Conservation (phyloP, 1,284 basidiomycete genomes). For the Sporisorium graminicola region DNA sequence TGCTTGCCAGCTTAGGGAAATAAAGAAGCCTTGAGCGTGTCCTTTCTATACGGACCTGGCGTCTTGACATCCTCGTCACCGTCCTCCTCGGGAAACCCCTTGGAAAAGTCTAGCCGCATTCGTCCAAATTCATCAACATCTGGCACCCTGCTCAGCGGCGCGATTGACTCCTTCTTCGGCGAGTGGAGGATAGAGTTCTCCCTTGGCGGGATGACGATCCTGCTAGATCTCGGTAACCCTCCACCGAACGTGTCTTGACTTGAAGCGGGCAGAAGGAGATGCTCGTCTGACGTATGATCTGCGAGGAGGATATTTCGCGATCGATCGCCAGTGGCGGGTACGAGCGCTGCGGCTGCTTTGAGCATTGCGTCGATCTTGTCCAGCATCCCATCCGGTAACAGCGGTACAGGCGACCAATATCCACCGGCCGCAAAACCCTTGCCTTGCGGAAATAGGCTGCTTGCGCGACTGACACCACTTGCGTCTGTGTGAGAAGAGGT, state of each 20-base stretch:
- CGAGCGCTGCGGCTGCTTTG: conserved; percentile 24
- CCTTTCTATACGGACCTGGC: conserved; percentile 33
- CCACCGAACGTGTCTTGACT: not conserved
- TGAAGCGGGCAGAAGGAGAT: not conserved
- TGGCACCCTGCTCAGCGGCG: not conserved
- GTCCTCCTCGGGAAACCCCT: not conserved
- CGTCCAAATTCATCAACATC: conserved; percentile 18
- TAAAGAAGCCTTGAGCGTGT: conserved; percentile 25
- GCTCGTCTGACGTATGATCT: conserved; percentile 24
- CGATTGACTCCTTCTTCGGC: conserved; percentile 8
- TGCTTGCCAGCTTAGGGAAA: conserved; percentile 8
- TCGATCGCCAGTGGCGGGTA: conserved; percentile 7
- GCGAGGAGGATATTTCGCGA: conserved; percentile 31
- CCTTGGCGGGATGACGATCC: conserved; percentile 39
- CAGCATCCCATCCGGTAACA: conserved; percentile 56
- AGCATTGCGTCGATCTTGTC: conserved; percentile 46
- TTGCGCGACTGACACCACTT: conserved; percentile 25
- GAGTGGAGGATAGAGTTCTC: conserved; percentile 26
- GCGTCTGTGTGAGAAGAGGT: conserved; percentile 28
- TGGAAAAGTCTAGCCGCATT: not conserved
- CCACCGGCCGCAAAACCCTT: conserved; percentile 58
- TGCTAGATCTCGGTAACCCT: conserved; percentile 10
- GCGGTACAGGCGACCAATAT: conserved; percentile 58
- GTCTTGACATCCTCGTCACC: conserved; percentile 26
- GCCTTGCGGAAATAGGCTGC: conserved; percentile 57